A percentile compares a stretch with the other conserved stretches of the same genome.
Conservation (phyloP, 345 rosid genomes). For the Moricandia moricandioides region DNA sequence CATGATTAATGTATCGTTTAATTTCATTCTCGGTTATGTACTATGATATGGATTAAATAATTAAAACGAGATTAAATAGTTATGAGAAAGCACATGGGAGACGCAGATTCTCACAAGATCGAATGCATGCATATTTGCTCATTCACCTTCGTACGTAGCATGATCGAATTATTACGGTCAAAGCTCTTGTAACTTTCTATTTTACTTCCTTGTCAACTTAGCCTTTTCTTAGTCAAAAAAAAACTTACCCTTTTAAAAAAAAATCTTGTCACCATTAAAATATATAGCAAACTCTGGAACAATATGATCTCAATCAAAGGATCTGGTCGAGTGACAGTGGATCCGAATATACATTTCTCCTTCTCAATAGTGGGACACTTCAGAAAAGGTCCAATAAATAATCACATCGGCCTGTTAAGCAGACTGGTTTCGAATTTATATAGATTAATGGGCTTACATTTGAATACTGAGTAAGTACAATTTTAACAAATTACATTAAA, state of each 20-base stretch:
- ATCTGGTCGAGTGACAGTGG: not conserved
- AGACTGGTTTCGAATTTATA: no score
- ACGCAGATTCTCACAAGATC: conserved; percentile 24
- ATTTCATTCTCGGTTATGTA: not conserved
- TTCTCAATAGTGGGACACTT: not conserved
- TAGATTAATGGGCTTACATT: not conserved
- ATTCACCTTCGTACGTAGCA: conserved; percentile 22
- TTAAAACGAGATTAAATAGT: conserved; percentile 1
- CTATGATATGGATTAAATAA: not conserved
- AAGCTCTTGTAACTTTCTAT: conserved; percentile 11
- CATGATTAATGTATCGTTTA: not conserved
- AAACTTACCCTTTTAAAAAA: no score
- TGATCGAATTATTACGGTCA: conserved; percentile 34
- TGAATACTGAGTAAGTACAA: no score
- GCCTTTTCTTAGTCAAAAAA: no score
- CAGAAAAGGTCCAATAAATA: not conserved
- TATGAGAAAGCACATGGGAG: conserved; percentile 27
- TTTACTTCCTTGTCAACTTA: not conserved
- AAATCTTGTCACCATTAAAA: not conserved
- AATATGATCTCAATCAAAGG: not conserved
- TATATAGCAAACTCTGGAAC: not conserved
- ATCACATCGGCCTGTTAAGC: not conserved
- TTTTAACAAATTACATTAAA: no score
- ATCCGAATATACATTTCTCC: not conserved
- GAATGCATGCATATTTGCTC: conserved; percentile 27